These are phyloP conservation scores for Primulina eburnea DNA, from an alignment of 257 asterid species.

Conservation along the genomic window DNA sequence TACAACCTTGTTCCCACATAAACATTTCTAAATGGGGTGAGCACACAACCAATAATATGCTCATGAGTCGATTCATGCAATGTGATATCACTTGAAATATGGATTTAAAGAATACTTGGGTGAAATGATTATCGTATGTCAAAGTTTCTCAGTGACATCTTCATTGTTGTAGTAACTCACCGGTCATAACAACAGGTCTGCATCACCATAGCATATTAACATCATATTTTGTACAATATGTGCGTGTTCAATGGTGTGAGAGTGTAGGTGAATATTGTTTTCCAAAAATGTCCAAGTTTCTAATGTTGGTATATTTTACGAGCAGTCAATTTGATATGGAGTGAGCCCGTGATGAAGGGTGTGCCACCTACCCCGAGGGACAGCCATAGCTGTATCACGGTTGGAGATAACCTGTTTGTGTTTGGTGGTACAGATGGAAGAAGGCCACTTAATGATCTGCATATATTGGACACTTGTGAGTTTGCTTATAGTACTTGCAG, in stretches of 20 bases:
- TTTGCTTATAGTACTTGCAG: constrained; percentile 22
- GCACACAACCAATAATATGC: background rate
- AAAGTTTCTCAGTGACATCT: background rate
- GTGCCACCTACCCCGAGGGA: constrained; percentile 78
- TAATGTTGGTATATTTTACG: constrained; percentile 23
- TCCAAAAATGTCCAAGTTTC: constrained; percentile 14
- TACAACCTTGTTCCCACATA: background rate
- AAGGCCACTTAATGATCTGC: constrained; percentile 75
- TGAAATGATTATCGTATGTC: no score
- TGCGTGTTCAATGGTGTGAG: background rate
- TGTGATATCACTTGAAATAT: no score
- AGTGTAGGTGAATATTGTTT: background rate
- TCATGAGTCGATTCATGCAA: background rate
- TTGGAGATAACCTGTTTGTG: constrained; percentile 77
- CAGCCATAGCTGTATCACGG: constrained; percentile 90
- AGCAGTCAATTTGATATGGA: constrained; percentile 76
- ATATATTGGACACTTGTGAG: constrained; percentile 78
- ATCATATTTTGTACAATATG: background rate
- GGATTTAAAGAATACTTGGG: background rate
- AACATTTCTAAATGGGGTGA: background rate
- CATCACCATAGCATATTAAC: background rate
- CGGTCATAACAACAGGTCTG: background rate
- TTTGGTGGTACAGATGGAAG: constrained; percentile 96
- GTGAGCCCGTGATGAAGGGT: constrained; percentile 63
- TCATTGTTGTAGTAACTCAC: background rate